Evolutionary conservation across 805 yeast species (phyloP).

Genomic region (Candida germanica): DNA sequence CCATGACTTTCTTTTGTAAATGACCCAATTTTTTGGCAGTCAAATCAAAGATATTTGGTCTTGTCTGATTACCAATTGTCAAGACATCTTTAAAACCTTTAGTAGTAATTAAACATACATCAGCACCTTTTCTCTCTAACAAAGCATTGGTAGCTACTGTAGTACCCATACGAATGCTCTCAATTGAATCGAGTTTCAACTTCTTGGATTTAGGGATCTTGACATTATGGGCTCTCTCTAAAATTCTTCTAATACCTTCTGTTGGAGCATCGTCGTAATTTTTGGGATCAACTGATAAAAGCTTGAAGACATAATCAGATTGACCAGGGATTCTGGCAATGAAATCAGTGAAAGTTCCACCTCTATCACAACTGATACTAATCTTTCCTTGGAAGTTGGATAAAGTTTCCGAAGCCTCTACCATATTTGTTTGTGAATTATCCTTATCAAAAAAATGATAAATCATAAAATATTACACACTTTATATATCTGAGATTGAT

Average conservation of each 20-base stretch:
- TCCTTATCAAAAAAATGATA: too few relatives aligned
- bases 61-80: conserved; percentile 83
- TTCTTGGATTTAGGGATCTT: conserved; percentile 43
- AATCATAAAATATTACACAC: conserved; percentile 18
- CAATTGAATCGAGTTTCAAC: conserved; percentile 61
- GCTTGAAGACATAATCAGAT: conserved; percentile 68
- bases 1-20: conserved; percentile 72
- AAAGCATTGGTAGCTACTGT: conserved; percentile 96
- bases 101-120: conserved; percentile 81
- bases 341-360: conserved; percentile 90
- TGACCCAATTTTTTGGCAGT: conserved; percentile 69
- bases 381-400: too few relatives aligned
- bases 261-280: conserved; percentile 90
- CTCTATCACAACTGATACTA: conserved; percentile 45
- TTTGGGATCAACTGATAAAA: conserved; percentile 83
- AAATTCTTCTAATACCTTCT: conserved; percentile 80
- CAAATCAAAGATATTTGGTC: conserved; percentile 87
- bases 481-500: conserved; percentile 5
- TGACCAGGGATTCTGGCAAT: conserved; percentile 47
- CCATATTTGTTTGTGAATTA: too few relatives aligned
- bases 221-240: conserved; percentile 56
- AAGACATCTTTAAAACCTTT: conserved; percentile 85
- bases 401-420: too few relatives aligned
- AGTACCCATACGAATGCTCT: conserved; percentile 83
- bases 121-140: conserved; percentile 87